Percentiles rank a stretch among this genome's conserved stretches.
Evolutionary conservation across 139 green algal species (phyloP).

Genomic region (Pseudopediastrum boryanum): DNA sequence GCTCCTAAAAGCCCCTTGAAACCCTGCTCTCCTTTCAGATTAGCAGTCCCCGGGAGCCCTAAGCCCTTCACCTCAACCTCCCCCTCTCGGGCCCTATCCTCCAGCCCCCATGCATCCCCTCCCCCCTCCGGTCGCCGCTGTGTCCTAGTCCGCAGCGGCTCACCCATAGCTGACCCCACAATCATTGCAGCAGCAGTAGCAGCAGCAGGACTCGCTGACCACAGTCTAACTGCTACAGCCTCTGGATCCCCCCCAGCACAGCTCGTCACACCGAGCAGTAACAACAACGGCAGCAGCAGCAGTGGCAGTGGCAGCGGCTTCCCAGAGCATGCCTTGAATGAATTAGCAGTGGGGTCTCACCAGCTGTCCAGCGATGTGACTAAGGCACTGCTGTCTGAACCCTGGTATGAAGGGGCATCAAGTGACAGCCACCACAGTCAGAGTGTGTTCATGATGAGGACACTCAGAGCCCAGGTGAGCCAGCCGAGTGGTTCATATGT

Average conservation of each 20-base stretch:
- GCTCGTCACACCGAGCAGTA: not conserved
- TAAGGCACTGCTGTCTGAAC: too few species aligned
- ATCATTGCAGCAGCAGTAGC: not conserved
- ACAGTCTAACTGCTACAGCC: not conserved
- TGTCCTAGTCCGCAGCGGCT: not conserved
- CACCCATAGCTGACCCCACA: not conserved
- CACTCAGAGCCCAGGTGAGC: too few species aligned
- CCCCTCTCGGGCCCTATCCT: too few species aligned
- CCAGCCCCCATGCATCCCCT: not conserved
- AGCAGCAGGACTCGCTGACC: not conserved
- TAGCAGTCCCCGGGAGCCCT: too few species aligned
- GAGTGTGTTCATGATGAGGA: too few species aligned
- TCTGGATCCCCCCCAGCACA: constrained; percentile 15
- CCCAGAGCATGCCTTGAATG: not conserved
- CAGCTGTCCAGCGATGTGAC: too few species aligned
- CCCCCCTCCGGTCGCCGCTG: not conserved
- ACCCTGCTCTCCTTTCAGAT: too few species aligned
- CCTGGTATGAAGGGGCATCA: too few species aligned
- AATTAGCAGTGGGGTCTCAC: not conserved
- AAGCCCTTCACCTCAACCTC: too few species aligned
- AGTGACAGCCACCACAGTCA: too few species aligned
- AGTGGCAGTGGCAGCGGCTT: not conserved
- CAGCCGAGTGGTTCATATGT: too few species aligned
- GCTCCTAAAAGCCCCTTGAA: too few species aligned
- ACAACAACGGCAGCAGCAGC: not conserved